Evolutionary conservation across 768 basidiomycete genomes (phyloP).

Genomic region (Mycena capillaripes): DNA sequence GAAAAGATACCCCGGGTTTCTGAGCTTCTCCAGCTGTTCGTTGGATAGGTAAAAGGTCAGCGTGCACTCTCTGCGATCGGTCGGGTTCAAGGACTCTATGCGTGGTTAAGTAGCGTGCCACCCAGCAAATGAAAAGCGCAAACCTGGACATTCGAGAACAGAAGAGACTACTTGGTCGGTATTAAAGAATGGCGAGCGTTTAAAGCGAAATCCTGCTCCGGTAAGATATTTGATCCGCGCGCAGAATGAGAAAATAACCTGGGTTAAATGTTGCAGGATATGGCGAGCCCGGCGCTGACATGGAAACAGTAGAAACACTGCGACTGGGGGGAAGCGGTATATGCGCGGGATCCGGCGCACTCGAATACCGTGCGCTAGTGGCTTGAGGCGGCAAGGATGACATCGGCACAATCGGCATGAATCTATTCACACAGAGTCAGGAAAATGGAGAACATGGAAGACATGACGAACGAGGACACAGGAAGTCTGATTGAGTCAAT

Average conservation of each 20-base stretch:
- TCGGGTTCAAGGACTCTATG: slow-evolving; percentile 60
- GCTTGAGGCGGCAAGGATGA: not conserved
- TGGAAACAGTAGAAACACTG: no score
- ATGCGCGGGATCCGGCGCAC: slow-evolving; percentile 8
- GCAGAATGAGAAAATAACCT: slow-evolving; percentile 5
- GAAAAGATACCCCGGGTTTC: not conserved
- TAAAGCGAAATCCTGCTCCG: slow-evolving; percentile 54
- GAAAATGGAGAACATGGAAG: no score
- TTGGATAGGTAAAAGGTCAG: slow-evolving; percentile 59
- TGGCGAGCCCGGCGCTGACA: not conserved
- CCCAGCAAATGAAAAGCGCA: no score
- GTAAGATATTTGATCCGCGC: no score
- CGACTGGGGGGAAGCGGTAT: slow-evolving; percentile 20
- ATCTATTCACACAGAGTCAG: not conserved
- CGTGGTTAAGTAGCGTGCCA: not conserved
- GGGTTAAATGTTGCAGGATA: not conserved
- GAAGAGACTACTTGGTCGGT: slow-evolving; percentile 61
- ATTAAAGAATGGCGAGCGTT: slow-evolving; percentile 66
- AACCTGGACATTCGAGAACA: slow-evolving; percentile 63
- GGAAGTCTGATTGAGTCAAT: slow-evolving; percentile 8
- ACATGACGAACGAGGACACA: slow-evolving; percentile 2
- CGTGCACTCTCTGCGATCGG: slow-evolving; percentile 64
- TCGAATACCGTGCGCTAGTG: not conserved
- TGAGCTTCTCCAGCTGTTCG: slow-evolving; percentile 51
- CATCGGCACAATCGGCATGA: slow-evolving; percentile 7